phyloP scores from a whole-genome alignment of 345 rosid genomes.

The Kernera saxatilis region DNA sequence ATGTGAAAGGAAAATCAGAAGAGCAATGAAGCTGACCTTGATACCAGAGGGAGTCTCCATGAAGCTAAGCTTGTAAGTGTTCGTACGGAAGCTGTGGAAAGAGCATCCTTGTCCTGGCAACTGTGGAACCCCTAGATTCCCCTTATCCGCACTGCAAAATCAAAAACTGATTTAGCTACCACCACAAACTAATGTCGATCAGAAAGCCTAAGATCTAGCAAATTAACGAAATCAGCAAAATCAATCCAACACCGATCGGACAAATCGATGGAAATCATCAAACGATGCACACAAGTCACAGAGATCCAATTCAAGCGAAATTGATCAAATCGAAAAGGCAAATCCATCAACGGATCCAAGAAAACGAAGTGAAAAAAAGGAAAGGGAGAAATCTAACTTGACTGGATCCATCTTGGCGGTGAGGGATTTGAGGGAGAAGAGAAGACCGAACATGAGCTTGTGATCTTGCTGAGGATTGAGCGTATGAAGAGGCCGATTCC shows the following conservation, averaged over 20 bases:
- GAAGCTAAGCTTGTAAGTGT: slow-evolving; percentile 91
- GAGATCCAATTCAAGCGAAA: background rate
- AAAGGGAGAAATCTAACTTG: slow-evolving; percentile 34
- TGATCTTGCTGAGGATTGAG: slow-evolving; percentile 84
- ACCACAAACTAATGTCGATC: background rate
- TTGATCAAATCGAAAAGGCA: background rate
- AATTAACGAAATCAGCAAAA: background rate
- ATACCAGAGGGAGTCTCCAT: slow-evolving; percentile 97
- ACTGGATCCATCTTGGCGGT: slow-evolving; percentile 96
- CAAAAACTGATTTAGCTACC: background rate
- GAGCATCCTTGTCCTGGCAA: slow-evolving; percentile 96
- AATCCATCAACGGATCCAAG: background rate
- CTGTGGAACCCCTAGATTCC: slow-evolving; percentile 85
- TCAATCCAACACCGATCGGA: background rate
- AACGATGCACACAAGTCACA: background rate
- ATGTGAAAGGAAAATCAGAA: background rate
- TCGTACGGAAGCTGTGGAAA: slow-evolving; percentile 83
- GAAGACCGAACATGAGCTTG: slow-evolving; percentile 96
- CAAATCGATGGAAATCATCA: background rate
- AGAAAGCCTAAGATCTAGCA: background rate
- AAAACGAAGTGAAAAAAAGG: no score
- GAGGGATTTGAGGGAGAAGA: slow-evolving; percentile 95
- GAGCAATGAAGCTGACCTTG: slow-evolving; percentile 46
- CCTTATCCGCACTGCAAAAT: slow-evolving; percentile 53
- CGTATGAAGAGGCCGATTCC: slow-evolving; percentile 86